Evolutionary conservation across 2,329 filamentous ascomycete genomes (phyloP), one percentile per base, ranked within the genome.

Genomic region (Cladosporium sp.): DNA sequence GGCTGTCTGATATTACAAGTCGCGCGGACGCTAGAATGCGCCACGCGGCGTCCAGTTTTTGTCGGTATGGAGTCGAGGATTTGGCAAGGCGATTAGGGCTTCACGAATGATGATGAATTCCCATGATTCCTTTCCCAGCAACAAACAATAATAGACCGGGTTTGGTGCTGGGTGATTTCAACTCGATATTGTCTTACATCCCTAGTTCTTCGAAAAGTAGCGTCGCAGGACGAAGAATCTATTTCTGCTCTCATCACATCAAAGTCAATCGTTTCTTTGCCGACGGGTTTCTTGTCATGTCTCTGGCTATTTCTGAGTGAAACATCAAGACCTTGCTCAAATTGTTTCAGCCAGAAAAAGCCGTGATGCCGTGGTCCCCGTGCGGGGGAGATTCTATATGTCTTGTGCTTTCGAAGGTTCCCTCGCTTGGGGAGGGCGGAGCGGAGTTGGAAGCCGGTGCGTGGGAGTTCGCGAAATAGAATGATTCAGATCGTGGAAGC

Each of bases 371-470:
- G 55, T 40, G 55, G 23, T 35, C 55, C 55, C 55, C 55, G 28
- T 16, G 33, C 55, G 55, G 33, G 21, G 21, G 12, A 31, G 31
- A 12, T 37, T 16, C 31, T 57, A 21, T n/a, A 44, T 40, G 16
- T 40, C 14, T 23, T 46, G n/a, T 46, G n/a, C 40, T 46, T 46
- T 46, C 40, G 40, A 46, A 46, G 52, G 29, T 33, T 55, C 55
- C 6, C 55, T 40, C 55, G 55, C 55, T 40, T 26, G 55, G 55
- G 55, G 55, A 40, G 31, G 3, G 12, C 55, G 23, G 31, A 23
- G 21, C 55, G 55, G 55, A 57, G 33, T 57, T 57, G n/a, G 6
- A 57, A 10, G 53, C 31, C 53, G 53, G 16, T n/a, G 49, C 49
- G 14, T 18, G 2, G 46, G 12, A 23, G 29, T 29, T 21, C 28